These are phyloP conservation scores for Euptelea pleiosperma DNA, from an alignment of 164 flowering plant genomes.

Conservation along the genomic window DNA sequence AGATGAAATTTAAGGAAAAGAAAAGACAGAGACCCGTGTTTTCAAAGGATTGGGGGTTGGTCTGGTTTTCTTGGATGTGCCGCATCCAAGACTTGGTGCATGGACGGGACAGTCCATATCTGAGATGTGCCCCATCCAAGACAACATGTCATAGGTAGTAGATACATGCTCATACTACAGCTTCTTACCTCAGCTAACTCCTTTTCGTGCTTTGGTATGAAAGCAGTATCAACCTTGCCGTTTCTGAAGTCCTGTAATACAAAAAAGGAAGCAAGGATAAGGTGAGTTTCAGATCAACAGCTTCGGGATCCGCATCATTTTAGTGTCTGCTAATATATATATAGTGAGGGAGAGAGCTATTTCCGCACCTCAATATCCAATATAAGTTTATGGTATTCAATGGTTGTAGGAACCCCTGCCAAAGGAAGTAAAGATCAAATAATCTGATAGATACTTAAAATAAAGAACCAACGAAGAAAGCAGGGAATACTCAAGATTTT, in stretches of 20 bases:
- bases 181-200: slow-evolving; percentile 68
- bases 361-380: slow-evolving; percentile 79
- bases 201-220: slow-evolving; percentile 89
- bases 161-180: slow-evolving; percentile 4
- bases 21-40: not conserved
- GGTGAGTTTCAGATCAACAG: not conserved
- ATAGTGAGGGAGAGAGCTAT: not conserved
- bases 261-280: slow-evolving; percentile 10
- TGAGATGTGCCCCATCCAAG: not conserved
- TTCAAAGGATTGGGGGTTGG: not conserved
- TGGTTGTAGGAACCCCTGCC: slow-evolving; percentile 92
- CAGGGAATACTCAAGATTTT: not conserved
- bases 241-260: slow-evolving; percentile 76
- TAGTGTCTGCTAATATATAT: not conserved
- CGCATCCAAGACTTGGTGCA: not conserved
- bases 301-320: not conserved
- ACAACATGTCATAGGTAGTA: not conserved
- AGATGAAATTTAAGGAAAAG: not conserved
- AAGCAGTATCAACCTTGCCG: slow-evolving; percentile 94
- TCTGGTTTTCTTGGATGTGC: not conserved
- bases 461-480: not conserved
- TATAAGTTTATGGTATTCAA: slow-evolving; percentile 95
- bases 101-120: not conserved
- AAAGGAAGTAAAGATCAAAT: slow-evolving; percentile 6
- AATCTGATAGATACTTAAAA: not conserved